These are phyloP conservation scores for Metschnikowia noctiluminum DNA, from an alignment of 805 yeast genomes.

Conservation along the genomic window DNA sequence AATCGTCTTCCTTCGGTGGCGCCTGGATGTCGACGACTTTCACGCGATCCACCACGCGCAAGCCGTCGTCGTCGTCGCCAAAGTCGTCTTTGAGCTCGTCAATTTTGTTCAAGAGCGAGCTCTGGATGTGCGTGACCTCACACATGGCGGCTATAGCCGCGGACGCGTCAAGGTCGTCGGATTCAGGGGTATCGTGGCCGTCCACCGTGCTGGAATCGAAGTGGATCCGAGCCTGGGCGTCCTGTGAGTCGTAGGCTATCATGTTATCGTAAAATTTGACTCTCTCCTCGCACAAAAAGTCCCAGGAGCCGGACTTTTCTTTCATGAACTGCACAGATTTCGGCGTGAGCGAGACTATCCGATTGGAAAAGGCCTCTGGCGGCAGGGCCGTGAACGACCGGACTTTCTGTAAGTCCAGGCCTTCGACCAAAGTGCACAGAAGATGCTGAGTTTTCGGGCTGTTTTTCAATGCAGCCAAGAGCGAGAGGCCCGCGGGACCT, in stretches of 20 bases:
- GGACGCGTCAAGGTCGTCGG: neutral
- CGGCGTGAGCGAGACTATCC: constrained; percentile 86
- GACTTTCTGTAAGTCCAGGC: constrained; percentile 53
- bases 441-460: constrained; percentile 60
- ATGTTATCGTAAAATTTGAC: constrained; percentile 77
- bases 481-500: constrained; percentile 93
- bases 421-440: constrained; percentile 71
- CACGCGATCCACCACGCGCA: constrained; percentile 57
- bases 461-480: constrained; percentile 75
- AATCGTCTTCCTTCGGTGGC: constrained; percentile 17
- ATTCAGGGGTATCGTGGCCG: neutral
- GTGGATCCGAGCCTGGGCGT: constrained; percentile 59
- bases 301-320: constrained; percentile 70
- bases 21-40: constrained; percentile 56
- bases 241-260: constrained; percentile 80
- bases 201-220: constrained; percentile 59
- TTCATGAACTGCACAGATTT: constrained; percentile 64
- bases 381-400: constrained; percentile 43
- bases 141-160: constrained; percentile 68
- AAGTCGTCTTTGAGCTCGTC: constrained; percentile 26
- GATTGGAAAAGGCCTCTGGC: constrained; percentile 60
- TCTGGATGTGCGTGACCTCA: constrained; percentile 82
- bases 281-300: constrained; percentile 63
- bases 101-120: constrained; percentile 55
- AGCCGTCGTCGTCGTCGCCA: constrained; percentile 17